Evolutionary conservation across 2,329 filamentous ascomycete genomes (phyloP).

Genomic region (Scortechinia acanthostroma): DNA sequence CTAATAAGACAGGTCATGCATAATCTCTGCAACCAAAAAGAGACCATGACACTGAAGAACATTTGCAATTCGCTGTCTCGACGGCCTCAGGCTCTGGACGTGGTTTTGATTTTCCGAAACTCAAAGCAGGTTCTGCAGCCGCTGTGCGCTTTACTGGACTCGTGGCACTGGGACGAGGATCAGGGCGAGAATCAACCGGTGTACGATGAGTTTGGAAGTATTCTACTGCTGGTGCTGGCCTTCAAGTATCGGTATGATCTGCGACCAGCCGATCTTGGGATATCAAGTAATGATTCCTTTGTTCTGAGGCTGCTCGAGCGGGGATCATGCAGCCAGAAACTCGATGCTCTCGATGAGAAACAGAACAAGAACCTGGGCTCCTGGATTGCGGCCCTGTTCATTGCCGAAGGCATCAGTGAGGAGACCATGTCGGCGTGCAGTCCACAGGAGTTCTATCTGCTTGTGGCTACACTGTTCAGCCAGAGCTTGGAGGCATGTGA

Average conservation of each 20-base stretch:
- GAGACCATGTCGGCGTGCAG: constrained; percentile 58
- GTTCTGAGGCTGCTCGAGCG: constrained; percentile 41
- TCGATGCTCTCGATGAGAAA: constrained; percentile 41
- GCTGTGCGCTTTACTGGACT: constrained; percentile 46
- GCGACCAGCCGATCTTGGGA: constrained; percentile 39
- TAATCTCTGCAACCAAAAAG: constrained; percentile 47
- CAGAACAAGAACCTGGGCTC: constrained; percentile 46
- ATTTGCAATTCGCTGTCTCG: constrained; percentile 49
- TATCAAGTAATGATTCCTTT: constrained; percentile 40
- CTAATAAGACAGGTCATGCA: constrained; percentile 33
- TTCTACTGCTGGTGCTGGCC: constrained; percentile 47
- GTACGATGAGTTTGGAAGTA: constrained; percentile 59
- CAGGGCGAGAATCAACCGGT: constrained; percentile 57
- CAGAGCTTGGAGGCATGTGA: constrained; percentile 53
- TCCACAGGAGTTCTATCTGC: constrained; percentile 55
- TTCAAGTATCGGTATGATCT: constrained; percentile 50
- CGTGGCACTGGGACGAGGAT: constrained; percentile 60
- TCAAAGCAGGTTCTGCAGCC: constrained; percentile 46
- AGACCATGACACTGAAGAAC: constrained; percentile 54
- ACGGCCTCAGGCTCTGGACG: constrained; percentile 44
- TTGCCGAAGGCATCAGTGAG: constrained; percentile 55
- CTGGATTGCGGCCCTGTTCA: constrained; percentile 55
- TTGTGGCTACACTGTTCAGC: constrained; percentile 53
- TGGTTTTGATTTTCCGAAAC: constrained; percentile 51
- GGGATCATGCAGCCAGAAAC: constrained; percentile 31